A percentile compares a stretch with the other conserved stretches of the same genome.
These are phyloP conservation scores for Amaranthus palmeri DNA, from an alignment of 148 eudicot genomes.

Conservation along the genomic window DNA sequence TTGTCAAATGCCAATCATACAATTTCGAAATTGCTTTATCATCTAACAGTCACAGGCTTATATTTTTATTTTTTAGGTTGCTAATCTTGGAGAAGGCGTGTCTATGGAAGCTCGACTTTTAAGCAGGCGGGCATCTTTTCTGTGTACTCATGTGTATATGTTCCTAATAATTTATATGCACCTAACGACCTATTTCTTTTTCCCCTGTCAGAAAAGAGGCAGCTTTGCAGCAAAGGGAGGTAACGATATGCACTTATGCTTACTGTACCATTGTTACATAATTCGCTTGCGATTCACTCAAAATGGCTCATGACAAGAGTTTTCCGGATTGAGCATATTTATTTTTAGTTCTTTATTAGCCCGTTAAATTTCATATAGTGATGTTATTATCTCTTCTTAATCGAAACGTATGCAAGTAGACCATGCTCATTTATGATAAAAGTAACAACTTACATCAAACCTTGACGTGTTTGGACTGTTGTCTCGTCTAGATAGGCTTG, in stretches of 20 bases:
- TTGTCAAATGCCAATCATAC: neutral
- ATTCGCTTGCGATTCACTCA: too few relatives aligned
- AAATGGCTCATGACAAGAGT: too few relatives aligned
- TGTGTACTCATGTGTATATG: conserved; percentile 13
- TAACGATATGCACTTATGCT: conserved; percentile 17
- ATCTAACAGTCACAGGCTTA: conserved; percentile 6
- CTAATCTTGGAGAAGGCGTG: conserved; percentile 84
- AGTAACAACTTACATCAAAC: too few relatives aligned
- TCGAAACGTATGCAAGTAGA: neutral
- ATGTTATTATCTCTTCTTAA: neutral
- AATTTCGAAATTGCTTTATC: neutral
- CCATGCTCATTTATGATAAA: neutral
- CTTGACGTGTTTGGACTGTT: too few relatives aligned
- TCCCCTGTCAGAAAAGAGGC: conserved; percentile 68
- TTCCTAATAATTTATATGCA: conserved; percentile 11
- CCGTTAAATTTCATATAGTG: neutral
- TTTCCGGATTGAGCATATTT: neutral
- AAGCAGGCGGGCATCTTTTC: conserved; percentile 55
- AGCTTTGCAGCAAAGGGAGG: conserved; percentile 91
- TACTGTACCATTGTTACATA: neutral
- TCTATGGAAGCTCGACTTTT: conserved; percentile 88
- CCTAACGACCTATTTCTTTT: conserved; percentile 20
- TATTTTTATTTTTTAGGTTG: conserved; percentile 44
- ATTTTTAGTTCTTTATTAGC: neutral
- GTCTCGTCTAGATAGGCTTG: neutral